Percentiles rank a stretch among this genome's conserved stretches.
phyloP scores from a whole-genome alignment of 169 alveolate genomes.

The Eimeria brunetti region DNA sequence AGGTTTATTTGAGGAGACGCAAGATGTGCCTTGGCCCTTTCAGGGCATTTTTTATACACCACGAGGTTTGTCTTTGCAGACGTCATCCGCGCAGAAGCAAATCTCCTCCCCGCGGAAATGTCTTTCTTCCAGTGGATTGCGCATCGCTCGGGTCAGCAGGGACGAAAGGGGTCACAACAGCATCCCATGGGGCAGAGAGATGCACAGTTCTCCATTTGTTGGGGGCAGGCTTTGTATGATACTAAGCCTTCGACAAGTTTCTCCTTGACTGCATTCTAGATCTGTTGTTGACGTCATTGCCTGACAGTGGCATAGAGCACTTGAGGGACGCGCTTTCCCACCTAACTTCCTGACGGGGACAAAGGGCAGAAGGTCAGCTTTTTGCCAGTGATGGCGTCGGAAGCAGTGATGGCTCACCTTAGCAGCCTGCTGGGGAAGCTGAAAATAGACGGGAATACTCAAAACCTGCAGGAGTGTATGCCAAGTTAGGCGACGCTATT shows the following conservation, averaged over 20 bases:
- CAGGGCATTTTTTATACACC: not conserved
- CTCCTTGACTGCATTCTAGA: not conserved
- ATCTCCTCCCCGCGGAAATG: not conserved
- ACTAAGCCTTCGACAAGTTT: not conserved
- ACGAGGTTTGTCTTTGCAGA: not conserved
- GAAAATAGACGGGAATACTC: not conserved
- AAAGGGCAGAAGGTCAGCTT: not conserved
- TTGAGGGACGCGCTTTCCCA: not conserved
- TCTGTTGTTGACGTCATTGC: not conserved
- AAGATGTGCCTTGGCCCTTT: not conserved
- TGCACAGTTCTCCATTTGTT: not conserved
- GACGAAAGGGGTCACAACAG: not conserved
- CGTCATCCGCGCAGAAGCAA: not conserved
- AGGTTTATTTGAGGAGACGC: not conserved
- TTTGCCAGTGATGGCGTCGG: not conserved
- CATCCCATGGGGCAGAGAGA: not conserved
- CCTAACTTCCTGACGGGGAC: not conserved
- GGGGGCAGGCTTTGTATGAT: not conserved
- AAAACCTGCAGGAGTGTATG: not conserved
- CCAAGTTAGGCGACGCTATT: not conserved
- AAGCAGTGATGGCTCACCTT: not conserved
- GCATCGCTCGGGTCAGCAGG: not conserved
- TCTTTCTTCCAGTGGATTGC: not conserved
- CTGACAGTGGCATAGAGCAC: not conserved
- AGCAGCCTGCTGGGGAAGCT: not conserved